Conservation (phyloP, 257 asterid species). For the Capsicum pubescens region DNA sequence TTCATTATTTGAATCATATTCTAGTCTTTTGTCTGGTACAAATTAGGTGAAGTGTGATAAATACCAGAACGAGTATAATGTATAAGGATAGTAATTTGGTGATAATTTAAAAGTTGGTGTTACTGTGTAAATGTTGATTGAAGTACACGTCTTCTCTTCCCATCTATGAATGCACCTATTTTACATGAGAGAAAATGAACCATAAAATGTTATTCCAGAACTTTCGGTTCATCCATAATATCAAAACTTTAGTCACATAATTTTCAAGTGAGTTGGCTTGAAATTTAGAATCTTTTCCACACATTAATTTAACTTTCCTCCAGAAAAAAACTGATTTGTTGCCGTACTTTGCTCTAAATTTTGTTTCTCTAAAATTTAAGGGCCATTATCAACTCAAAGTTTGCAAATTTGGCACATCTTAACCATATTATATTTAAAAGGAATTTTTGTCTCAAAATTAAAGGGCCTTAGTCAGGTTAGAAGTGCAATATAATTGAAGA, state of each 20-base stretch:
- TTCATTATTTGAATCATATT: neutral
- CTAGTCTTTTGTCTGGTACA: neutral
- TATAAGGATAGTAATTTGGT: neutral
- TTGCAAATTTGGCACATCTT: constrained; percentile 6
- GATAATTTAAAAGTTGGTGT: neutral
- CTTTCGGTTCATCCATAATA: neutral
- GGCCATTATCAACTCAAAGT: neutral
- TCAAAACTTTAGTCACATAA: neutral
- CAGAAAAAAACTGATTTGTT: neutral
- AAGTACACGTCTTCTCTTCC: constrained; percentile 8
- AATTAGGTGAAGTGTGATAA: constrained; percentile 1
- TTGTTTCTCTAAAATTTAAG: neutral
- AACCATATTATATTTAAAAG: neutral
- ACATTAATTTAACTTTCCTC: neutral
- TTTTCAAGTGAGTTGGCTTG: neutral
- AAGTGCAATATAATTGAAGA: neutral
- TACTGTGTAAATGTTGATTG: neutral
- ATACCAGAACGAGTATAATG: neutral
- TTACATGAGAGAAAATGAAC: neutral
- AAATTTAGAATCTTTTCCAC: neutral
- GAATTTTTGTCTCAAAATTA: neutral
- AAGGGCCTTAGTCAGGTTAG: neutral
- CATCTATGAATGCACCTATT: neutral
- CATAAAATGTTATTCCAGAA: neutral
- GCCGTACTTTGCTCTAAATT: neutral